These are phyloP conservation scores for Pseudopyrenochaeta lycopersici DNA, from an alignment of 2,329 filamentous ascomycete genomes.

Conservation along the genomic window DNA sequence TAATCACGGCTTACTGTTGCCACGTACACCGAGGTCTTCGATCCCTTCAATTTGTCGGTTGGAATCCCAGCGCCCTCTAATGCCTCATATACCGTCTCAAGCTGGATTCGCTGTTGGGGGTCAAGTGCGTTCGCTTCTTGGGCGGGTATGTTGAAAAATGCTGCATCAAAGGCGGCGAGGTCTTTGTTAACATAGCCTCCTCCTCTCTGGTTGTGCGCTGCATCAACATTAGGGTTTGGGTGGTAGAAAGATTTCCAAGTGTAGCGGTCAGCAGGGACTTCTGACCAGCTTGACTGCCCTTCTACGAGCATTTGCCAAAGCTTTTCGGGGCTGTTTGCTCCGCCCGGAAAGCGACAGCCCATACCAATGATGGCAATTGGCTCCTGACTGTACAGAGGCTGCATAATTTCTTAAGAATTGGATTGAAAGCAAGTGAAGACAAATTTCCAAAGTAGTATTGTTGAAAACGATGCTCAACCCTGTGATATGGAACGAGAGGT, in stretches of 20 bases:
- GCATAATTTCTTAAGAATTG: neutral
- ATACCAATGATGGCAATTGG: constrained; percentile 49
- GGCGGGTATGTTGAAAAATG: constrained; percentile 32
- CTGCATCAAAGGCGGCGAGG: constrained; percentile 43
- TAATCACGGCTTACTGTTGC: constrained; percentile 19
- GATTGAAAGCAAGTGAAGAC: too few species aligned
- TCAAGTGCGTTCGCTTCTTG: constrained; percentile 21
- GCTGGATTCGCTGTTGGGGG: neutral
- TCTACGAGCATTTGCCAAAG: constrained; percentile 47
- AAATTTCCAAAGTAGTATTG: too few species aligned
- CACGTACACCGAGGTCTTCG: constrained; percentile 25
- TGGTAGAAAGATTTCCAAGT: constrained; percentile 23
- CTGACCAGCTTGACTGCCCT: constrained; percentile 38
- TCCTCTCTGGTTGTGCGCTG: neutral
- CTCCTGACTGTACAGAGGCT: neutral
- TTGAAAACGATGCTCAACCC: too few species aligned
- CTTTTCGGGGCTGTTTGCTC: constrained; percentile 34
- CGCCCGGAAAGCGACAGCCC: constrained; percentile 47
- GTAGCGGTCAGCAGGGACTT: constrained; percentile 31
- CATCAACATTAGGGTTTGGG: neutral
- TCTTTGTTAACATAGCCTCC: constrained; percentile 32
- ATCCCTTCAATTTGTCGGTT: constrained; percentile 12
- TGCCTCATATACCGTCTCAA: constrained; percentile 7
- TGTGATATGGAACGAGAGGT: too few species aligned
- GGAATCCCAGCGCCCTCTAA: constrained; percentile 46